These are phyloP conservation scores for Fusarium fujikuroi DNA, from an alignment of 2,329 filamentous ascomycete species.

Conservation along the genomic window DNA sequence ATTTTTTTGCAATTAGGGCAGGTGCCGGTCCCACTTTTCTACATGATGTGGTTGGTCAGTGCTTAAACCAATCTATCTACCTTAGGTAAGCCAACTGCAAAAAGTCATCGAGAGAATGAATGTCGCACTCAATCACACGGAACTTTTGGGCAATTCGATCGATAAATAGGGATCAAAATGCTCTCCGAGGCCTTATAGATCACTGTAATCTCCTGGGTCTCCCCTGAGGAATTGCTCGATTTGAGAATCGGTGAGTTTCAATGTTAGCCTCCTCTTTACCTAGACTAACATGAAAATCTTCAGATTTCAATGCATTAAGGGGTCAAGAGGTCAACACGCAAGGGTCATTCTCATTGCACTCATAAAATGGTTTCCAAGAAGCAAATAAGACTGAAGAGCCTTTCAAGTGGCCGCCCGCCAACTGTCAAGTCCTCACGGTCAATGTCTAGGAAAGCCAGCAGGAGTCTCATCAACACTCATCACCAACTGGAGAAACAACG, in stretches of 20 bases:
- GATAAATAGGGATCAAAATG: neutral
- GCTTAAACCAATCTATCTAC: accelerated
- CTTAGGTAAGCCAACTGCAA: neutral
- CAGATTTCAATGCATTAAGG: slow-evolving; percentile 5
- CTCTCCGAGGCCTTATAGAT: neutral
- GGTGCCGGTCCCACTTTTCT: neutral
- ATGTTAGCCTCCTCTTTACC: neutral
- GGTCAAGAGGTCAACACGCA: neutral
- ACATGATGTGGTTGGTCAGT: neutral
- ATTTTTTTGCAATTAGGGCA: slow-evolving; percentile 36
- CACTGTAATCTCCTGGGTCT: too few species aligned
- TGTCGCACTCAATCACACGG: neutral
- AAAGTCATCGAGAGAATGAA: neutral
- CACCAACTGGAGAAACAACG: slow-evolving; percentile 73
- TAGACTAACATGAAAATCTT: slow-evolving; percentile 30
- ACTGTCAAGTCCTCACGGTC: slow-evolving; percentile 62
- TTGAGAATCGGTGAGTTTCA: slow-evolving; percentile 1
- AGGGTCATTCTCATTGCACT: neutral
- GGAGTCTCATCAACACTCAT: slow-evolving; percentile 71
- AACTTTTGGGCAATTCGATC: neutral
- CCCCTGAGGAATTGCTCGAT: neutral
- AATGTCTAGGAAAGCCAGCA: slow-evolving; percentile 73
- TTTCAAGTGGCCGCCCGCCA: slow-evolving; percentile 65
- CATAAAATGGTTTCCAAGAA: slow-evolving; percentile 58
- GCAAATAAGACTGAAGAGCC: slow-evolving; percentile 57